These are phyloP conservation scores for Heritiera littoralis DNA, from an alignment of 345 rosid genomes.

Conservation along the genomic window DNA sequence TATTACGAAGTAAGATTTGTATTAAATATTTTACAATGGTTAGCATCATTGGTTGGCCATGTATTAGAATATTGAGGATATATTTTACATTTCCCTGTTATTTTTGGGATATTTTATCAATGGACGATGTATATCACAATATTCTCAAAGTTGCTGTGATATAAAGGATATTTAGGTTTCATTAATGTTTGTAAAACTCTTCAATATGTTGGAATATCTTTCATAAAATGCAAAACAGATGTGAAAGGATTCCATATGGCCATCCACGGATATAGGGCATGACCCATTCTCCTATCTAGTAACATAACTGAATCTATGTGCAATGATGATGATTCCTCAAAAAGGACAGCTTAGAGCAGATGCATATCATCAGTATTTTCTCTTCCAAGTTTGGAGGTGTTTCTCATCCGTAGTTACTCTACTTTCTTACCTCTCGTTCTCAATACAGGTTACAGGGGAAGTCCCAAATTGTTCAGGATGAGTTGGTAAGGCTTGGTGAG, in stretches of 20 bases:
- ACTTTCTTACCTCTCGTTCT: background rate
- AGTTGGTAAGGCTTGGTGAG: conserved; percentile 83
- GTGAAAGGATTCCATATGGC: conserved; percentile 1
- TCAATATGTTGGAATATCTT: background rate
- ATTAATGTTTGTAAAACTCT: background rate
- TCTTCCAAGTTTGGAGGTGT: background rate
- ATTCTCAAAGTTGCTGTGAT: background rate
- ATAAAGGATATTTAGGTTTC: background rate
- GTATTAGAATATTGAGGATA: background rate
- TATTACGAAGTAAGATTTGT: background rate
- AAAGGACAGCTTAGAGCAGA: background rate
- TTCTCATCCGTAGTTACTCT: background rate
- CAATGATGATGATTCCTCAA: background rate
- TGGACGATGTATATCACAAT: background rate
- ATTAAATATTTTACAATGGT: background rate
- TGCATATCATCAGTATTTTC: background rate
- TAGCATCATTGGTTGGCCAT: background rate
- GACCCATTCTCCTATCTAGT: background rate
- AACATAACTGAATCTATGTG: background rate
- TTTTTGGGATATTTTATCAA: background rate
- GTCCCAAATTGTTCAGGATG: conserved; percentile 88
- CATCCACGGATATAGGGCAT: background rate
- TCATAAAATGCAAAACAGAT: background rate
- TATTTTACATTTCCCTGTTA: background rate
- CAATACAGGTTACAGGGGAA: conserved; percentile 85